phyloP scores from a whole-genome alignment of 371 early-diverging fungal genomes.

The Paraphysoderma sedebokerense region DNA sequence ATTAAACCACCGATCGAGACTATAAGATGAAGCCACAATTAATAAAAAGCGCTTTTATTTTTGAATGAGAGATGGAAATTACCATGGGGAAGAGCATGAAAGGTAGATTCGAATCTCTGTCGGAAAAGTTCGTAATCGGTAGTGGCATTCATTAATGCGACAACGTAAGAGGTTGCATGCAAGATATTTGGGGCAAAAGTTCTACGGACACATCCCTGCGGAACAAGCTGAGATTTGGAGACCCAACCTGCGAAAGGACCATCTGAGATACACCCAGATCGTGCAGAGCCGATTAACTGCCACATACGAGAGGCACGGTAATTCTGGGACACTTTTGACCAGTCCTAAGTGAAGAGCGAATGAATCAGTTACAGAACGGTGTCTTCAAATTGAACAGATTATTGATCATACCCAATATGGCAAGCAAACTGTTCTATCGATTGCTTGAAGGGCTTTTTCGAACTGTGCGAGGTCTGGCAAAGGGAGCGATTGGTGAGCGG shows the following conservation, averaged over 20 bases:
- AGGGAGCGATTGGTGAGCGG: too few species aligned
- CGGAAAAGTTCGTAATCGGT: background rate
- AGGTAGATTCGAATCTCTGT: background rate
- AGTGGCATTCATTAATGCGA: background rate
- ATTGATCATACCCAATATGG: too few species aligned
- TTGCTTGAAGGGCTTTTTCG: background rate
- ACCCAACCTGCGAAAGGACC: background rate
- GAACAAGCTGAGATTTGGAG: too few species aligned
- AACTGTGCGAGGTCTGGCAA: background rate
- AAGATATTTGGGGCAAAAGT: background rate
- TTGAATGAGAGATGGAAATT: too few species aligned
- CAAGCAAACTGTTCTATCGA: background rate
- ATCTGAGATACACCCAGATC: background rate
- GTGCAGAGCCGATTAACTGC: background rate
- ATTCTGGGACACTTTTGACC: background rate
- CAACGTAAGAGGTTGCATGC: background rate
- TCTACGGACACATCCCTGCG: background rate
- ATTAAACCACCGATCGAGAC: background rate
- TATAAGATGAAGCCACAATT: too few species aligned
- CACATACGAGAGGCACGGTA: background rate
- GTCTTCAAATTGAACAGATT: too few species aligned
- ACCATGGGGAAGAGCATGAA: background rate
- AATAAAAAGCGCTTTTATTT: too few species aligned
- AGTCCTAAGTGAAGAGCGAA: too few species aligned
- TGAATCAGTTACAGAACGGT: too few species aligned